Evolutionary conservation across 768 basidiomycete species (phyloP), one percentile per base, ranked within the genome.

Genomic region (Panaeolus cyanescens): DNA sequence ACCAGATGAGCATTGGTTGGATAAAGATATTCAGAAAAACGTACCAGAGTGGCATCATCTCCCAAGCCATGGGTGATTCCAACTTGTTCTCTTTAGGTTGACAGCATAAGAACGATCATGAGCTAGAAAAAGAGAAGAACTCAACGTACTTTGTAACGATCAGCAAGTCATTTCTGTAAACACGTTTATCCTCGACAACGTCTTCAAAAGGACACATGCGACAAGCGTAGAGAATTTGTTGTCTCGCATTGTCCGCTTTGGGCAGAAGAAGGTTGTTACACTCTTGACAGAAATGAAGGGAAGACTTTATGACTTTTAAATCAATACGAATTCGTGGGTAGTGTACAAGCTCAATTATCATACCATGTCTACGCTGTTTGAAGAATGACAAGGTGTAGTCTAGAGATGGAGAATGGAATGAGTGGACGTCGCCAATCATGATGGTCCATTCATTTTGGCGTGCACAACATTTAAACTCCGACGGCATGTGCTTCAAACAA

Each of bases 191-290:
- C 19, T 91, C 89, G 25, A 89, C 88, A 62, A 88, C 85, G 75
- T 97, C 94, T 65, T 92, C 88, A 73, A 91, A 93, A 1, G 80
- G 75, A 74, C 96, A 98, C 70, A 96, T 97, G 55, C 95, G 85
- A 72, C 96, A 98, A 1, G 90, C 90, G 66, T 95, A 96, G 40
- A 95, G 85, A 85, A 98, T 90, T 58, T 90, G 85, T 50, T 90
- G 84, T 53, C 95, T 88, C 63, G 89, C 83, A 59, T 86, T 87
- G 75, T 97, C 96, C 40, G 93, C 95, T 77, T 95, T 89, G 20
- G 95, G 95, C 73, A 96, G 96, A 56, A 97, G 82, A 30, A 97
- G 83, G 72, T 97, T 96, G 79, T 96, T 95, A 81, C 95, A 96
- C 81, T 96, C 95, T 36, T 87, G 89, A 69, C 95, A 96, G 76